Base-by-base conservation (phyloP, 805 yeast genomes). In the Monosporozyma servazzii region DNA sequence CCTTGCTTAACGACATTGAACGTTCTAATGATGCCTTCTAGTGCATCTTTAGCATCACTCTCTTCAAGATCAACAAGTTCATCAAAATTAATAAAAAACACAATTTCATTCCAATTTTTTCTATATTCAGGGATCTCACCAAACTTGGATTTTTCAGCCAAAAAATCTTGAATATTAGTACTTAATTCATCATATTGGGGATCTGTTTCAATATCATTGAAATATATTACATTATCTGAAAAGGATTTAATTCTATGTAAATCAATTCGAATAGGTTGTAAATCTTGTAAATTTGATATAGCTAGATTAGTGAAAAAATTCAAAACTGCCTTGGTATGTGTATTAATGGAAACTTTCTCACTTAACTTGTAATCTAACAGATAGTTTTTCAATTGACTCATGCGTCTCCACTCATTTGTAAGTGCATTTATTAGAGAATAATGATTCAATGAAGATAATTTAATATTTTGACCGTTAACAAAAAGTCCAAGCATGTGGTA, bases 141-240 rank as follows among this genome's bases (percentile, higher is more conserved):
- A 30, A 73, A 74, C 37, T 76, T 71, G 7, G 70, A 63, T 30
- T 68, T 64, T n/a, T 69, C 66, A n/a, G 21, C 27, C 40, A 77
- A 58, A 60, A 84, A 84, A 0, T 69, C 73, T 8, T 70, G 65
- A 11, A 77, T 63, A 42, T 83, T 72, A 11, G 39, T 37, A 0
- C 78, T 62, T 59, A 75, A 76, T 8, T 69, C 64, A 1, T 65
- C 59, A 61, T 86, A 89, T 31, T 70, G 73, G 0, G 63, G 58
- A 61, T 88, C 96, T 0, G 54, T 61, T 56, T 82, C 95, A 5
- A 91, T 70, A 64, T 93, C 86, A 61, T 91, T 93, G 60, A 91
- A 74, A 71, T 81, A 89, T 1, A 85, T 73, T 7, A 89, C 76
- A 0, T 72, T 71, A 2, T 67, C 66, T 1, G 68, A 61, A 60